phyloP scores from a whole-genome alignment of 495 filamentous ascomycete genomes.

The Rusavskia elegans region DNA sequence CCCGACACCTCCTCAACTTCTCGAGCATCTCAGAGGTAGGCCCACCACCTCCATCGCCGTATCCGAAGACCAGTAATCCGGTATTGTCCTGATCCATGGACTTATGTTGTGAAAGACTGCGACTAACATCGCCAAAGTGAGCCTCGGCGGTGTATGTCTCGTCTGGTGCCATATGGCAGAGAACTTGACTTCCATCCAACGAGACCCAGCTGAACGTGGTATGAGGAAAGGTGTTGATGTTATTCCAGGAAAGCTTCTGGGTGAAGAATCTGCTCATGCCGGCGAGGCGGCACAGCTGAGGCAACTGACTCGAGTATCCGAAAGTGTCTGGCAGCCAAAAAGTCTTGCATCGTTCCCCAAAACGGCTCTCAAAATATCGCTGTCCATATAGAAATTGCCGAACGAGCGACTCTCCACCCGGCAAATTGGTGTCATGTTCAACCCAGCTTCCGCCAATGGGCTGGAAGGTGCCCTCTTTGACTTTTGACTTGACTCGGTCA shows the following conservation, averaged over 20 bases:
- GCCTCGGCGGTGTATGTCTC: slow-evolving; percentile 93
- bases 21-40: slow-evolving; percentile 90
- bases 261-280: slow-evolving; percentile 96
- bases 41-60: slow-evolving; percentile 90
- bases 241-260: slow-evolving; percentile 93
- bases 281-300: slow-evolving; percentile 77
- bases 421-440: slow-evolving; percentile 95
- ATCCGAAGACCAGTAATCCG: slow-evolving; percentile 82
- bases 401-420: slow-evolving; percentile 83
- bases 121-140: slow-evolving; percentile 87
- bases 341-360: slow-evolving; percentile 73
- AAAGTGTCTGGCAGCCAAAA: slow-evolving; percentile 99
- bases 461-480: slow-evolving; percentile 81
- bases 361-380: slow-evolving; percentile 83
- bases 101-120: slow-evolving; percentile 86
- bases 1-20: slow-evolving; percentile 87
- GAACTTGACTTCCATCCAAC: slow-evolving; percentile 84
- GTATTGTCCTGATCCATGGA: slow-evolving; percentile 81
- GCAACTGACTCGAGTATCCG: slow-evolving; percentile 87
- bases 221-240: slow-evolving; percentile 97
- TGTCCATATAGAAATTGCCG: slow-evolving; percentile 95
- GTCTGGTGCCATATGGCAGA: slow-evolving; percentile 90
- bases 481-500: slow-evolving; percentile 77
- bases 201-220: slow-evolving; percentile 98
- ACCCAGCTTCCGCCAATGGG: slow-evolving; percentile 97